Evolutionary conservation across 306 rosid genomes (phyloP).

Genomic region (Malus sylvestris): DNA sequence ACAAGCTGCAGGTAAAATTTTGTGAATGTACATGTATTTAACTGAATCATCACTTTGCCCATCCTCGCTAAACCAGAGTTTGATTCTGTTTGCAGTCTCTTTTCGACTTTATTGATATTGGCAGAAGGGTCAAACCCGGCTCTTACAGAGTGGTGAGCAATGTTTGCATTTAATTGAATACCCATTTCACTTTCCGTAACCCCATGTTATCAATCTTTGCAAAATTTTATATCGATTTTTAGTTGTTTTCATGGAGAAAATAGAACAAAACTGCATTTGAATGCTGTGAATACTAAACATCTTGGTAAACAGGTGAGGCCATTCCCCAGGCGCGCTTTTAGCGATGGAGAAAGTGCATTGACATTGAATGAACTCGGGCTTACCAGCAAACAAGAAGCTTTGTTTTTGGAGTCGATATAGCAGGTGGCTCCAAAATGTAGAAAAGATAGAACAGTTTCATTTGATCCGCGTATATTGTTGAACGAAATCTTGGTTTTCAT

Average conservation of each 20-base stretch:
- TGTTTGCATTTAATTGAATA: not conserved
- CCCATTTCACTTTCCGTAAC: conserved; percentile 3
- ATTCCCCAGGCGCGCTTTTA: conserved; percentile 79
- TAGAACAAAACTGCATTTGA: not conserved
- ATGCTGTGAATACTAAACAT: not conserved
- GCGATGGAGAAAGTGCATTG: conserved; percentile 55
- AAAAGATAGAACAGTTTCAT: conserved; percentile 23
- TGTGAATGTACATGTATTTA: not conserved
- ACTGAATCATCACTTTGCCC: not conserved
- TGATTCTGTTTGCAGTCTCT: conserved; percentile 54
- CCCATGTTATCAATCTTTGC: not conserved
- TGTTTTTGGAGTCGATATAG: conserved; percentile 72
- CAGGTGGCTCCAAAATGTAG: conserved; percentile 27
- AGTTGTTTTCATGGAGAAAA: not conserved
- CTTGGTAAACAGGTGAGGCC: conserved; percentile 70
- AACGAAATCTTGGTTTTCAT: conserved; percentile 20
- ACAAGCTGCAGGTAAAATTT: conserved; percentile 66
- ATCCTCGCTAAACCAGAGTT: conserved; percentile 13
- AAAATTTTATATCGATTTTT: not conserved
- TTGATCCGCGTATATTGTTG: conserved; percentile 22
- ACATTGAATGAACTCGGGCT: conserved; percentile 68
- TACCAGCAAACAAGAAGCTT: conserved; percentile 86
- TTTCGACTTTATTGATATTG: conserved; percentile 78
- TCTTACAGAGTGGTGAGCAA: conserved; percentile 82
- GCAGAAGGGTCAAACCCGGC: conserved; percentile 71